Base-by-base conservation (phyloP, 2,329 filamentous ascomycete genomes). In the Tricladium varicosporioides region DNA sequence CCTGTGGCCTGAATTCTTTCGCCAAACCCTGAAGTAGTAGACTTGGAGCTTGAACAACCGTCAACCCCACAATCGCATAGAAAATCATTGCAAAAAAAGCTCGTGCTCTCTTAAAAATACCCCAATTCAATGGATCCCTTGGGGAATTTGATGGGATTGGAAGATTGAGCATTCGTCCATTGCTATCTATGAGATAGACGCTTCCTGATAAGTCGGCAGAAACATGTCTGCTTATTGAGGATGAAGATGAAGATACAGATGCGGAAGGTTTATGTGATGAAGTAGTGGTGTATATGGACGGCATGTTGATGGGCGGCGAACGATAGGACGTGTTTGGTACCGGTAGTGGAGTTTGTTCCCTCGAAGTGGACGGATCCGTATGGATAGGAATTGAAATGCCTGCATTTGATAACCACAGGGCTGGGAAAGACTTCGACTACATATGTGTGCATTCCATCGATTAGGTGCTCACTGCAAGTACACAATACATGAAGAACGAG, bases 71-170 rank as follows among this genome's bases (percentile, higher is more conserved):
- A 11, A 48, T 47, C 5, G 51, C 48, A 46, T 46, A 58, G 43
- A 58, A 52, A 15, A 59, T 8, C 11, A 63, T 10, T 5, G 57
- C 42, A 10, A 58, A 8, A 27, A 59, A 43, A 13, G 61, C 61
- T 11, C 53, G 15, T 22, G 50, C 45, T 18, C 61, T 47, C 33
- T 63, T 63, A 15, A 33, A 46, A 16, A 9, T 14, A n/a, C 46
- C 54, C 61, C 61, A 63, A 44, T 63, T 63, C 31, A 63, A 45
- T 9, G 61, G 61, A 42, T 63, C 61, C 13, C 50, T 43, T 31
- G 51, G 40, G 8, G 61, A 63, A 5, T 36, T 40, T 7, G 49
- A 48, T 2, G 61, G 57, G 8, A 61, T 60, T 15, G 61, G 61
- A 5, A 63, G 53, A 16, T 43, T 56, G 56, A 61, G 58, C n/a